Evolutionary conservation across 2,329 filamentous ascomycete genomes (phyloP).

Genomic region (Aspergillus sp.): DNA sequence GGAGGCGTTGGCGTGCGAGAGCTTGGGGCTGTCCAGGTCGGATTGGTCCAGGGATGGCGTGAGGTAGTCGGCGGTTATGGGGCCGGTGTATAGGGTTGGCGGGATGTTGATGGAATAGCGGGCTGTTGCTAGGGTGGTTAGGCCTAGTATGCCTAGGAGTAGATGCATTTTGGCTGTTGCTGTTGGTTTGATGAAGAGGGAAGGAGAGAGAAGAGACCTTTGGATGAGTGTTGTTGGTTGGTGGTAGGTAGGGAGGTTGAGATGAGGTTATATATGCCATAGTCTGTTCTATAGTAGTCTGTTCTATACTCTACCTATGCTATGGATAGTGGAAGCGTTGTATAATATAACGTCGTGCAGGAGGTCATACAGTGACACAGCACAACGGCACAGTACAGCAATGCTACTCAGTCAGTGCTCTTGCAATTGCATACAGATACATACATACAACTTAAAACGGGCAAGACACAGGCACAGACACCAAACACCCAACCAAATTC

Average conservation of each 20-base stretch:
- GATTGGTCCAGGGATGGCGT: constrained; percentile 1
- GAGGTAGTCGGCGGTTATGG: constrained; percentile 6
- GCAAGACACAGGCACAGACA: neutral
- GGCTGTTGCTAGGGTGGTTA: neutral
- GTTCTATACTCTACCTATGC: too few species aligned
- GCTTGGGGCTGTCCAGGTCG: constrained; percentile 27
- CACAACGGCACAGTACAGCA: neutral
- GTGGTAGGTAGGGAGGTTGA: neutral
- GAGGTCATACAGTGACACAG: neutral
- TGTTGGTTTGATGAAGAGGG: too few species aligned
- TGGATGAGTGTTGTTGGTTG: too few species aligned
- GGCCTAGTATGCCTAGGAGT: neutral
- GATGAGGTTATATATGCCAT: neutral
- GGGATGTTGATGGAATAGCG: constrained; percentile 11
- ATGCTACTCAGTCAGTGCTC: neutral
- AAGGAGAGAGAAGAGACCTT: too few species aligned
- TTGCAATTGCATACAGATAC: neutral
- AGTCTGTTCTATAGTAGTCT: too few species aligned
- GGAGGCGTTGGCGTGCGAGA: constrained; percentile 27
- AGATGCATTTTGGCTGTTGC: too few species aligned
- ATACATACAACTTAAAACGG: neutral
- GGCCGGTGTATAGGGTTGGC: neutral
- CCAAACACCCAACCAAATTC: constrained; percentile 1
- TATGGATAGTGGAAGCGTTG: neutral
- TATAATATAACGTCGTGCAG: neutral